Conservation (phyloP, 208 protist species). For the Leishmania gerbilli region DNA sequence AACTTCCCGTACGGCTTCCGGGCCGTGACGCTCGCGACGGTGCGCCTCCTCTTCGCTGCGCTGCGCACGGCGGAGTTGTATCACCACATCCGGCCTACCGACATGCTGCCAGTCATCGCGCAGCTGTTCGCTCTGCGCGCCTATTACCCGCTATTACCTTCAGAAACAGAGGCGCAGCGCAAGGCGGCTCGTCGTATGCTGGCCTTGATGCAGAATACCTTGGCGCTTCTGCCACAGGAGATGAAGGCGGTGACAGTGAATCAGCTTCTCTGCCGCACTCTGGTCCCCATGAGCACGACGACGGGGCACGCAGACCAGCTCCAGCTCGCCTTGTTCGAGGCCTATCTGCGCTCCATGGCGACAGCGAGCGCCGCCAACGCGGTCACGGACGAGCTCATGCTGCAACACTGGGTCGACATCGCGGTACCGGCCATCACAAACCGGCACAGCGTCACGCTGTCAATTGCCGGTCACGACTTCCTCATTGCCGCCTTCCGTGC, state of each 20-base stretch:
- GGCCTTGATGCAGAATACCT: slow-evolving; percentile 27
- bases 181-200: slow-evolving; percentile 20
- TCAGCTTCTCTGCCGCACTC: slow-evolving; percentile 20
- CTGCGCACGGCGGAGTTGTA: slow-evolving; percentile 39
- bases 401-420: slow-evolving; percentile 71
- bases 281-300: slow-evolving; percentile 32
- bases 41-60: slow-evolving; percentile 37
- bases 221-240: slow-evolving; percentile 35
- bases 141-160: slow-evolving; percentile 29
- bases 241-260: slow-evolving; percentile 38
- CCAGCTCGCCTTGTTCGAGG: slow-evolving; percentile 67
- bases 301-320: slow-evolving; percentile 36
- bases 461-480: slow-evolving; percentile 68
- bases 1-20: slow-evolving; percentile 37
- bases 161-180: slow-evolving; percentile 25
- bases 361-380: slow-evolving; percentile 56
- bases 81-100: slow-evolving; percentile 16
- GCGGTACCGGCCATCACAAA: slow-evolving; percentile 46
- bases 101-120: slow-evolving; percentile 44
- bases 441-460: slow-evolving; percentile 41
- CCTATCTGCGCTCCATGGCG: slow-evolving; percentile 63
- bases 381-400: slow-evolving; percentile 55
- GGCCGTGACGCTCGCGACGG: slow-evolving; percentile 31
- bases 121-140: slow-evolving; percentile 51
- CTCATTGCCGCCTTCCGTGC: slow-evolving; percentile 64